These are phyloP conservation scores for Chaetomiaceae sp. DNA, from an alignment of 2,329 filamentous ascomycete species.

Conservation along the genomic window DNA sequence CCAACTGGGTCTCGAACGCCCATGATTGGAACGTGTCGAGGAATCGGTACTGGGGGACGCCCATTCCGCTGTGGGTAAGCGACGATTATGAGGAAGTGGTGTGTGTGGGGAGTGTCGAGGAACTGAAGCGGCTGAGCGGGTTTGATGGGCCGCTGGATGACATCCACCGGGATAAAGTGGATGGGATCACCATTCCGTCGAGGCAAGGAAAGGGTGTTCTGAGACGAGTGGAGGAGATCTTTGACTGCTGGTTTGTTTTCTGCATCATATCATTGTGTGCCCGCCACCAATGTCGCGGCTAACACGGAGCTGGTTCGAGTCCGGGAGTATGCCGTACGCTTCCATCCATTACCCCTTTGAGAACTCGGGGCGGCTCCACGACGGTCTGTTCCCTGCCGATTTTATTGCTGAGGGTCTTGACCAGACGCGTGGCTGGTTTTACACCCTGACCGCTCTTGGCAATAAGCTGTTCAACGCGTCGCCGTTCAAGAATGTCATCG, in stretches of 20 bases:
- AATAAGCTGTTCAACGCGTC: slow-evolving; percentile 79
- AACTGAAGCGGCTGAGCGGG: slow-evolving; percentile 82
- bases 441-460: slow-evolving; percentile 85
- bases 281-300: neutral
- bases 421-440: slow-evolving; percentile 95
- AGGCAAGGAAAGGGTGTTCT: slow-evolving; percentile 81
- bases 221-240: slow-evolving; percentile 78
- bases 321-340: slow-evolving; percentile 95
- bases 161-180: slow-evolving; percentile 87
- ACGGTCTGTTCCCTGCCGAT: slow-evolving; percentile 78
- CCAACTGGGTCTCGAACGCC: slow-evolving; percentile 85
- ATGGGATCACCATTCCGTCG: slow-evolving; percentile 89
- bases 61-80: slow-evolving; percentile 86
- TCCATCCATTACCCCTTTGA: slow-evolving; percentile 45
- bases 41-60: slow-evolving; percentile 94
- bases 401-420: slow-evolving; percentile 88
- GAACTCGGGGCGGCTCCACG: slow-evolving; percentile 68
- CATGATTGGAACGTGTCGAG: slow-evolving; percentile 94
- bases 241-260: slow-evolving; percentile 89
- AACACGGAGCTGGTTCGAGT: slow-evolving; percentile 53
- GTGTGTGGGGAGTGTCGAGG: slow-evolving; percentile 77
- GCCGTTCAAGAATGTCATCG: slow-evolving; percentile 90
- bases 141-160: slow-evolving; percentile 77
- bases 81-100: slow-evolving; percentile 83
- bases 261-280: neutral